These are phyloP conservation scores for Amaranthus hypochondriacus DNA, from an alignment of 148 eudicot genomes.

Conservation along the genomic window DNA sequence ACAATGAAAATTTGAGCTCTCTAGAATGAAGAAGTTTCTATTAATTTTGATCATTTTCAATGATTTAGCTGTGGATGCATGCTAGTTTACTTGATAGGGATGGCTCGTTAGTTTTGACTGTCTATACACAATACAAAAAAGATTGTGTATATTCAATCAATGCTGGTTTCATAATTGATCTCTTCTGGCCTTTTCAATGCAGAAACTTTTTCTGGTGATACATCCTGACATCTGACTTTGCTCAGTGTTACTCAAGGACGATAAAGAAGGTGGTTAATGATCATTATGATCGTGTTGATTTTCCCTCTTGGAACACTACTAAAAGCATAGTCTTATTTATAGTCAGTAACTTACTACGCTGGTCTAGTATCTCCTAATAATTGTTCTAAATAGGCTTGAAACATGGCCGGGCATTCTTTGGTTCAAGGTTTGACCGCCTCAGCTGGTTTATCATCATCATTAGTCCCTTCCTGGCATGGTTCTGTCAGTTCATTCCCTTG, in stretches of 20 bases:
- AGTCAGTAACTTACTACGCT: neutral
- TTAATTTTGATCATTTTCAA: neutral
- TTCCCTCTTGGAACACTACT: neutral
- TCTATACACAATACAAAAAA: neutral
- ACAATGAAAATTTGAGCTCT: neutral
- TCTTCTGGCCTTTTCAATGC: neutral
- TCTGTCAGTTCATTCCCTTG: slow-evolving; percentile 37
- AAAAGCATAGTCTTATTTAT: neutral
- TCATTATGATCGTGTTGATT: slow-evolving; percentile 10
- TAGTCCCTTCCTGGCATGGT: slow-evolving; percentile 21
- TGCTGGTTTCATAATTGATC: neutral
- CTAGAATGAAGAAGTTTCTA: neutral
- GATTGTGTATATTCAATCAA: neutral
- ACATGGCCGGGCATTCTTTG: slow-evolving; percentile 49
- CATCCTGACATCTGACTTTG: slow-evolving; percentile 5
- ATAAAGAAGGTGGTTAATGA: neutral
- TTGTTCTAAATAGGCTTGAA: slow-evolving; percentile 2
- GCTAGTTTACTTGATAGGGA: too few species aligned
- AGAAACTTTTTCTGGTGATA: slow-evolving; percentile 9
- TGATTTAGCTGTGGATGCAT: too few species aligned
- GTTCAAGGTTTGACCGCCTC: slow-evolving; percentile 39
- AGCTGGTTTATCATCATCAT: slow-evolving; percentile 31
- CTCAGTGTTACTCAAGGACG: slow-evolving; percentile 1
- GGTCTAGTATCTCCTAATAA: neutral
- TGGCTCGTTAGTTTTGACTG: too few species aligned